Evolutionary conservation across 1,139 yeast species (phyloP).

Genomic region (Hyphopichia buzzinii): DNA sequence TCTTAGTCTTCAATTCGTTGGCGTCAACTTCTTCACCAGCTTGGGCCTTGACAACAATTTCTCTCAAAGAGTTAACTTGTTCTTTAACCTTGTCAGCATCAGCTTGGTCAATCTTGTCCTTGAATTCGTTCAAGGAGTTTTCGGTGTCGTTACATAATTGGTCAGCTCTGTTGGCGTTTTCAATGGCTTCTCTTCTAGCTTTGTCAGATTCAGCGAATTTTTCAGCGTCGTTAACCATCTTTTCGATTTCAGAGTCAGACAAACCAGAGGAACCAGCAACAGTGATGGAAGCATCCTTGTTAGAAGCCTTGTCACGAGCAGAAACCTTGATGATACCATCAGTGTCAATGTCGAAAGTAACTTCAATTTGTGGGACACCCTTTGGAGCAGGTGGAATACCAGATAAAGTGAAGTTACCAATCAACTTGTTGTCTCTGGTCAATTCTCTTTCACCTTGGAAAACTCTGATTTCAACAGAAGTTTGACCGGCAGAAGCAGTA

Average conservation of each 20-base stretch:
- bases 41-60: slow-evolving; percentile 90
- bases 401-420: slow-evolving; percentile 88
- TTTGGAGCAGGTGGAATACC: slow-evolving; percentile 97
- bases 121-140: slow-evolving; percentile 89
- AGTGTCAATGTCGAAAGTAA: slow-evolving; percentile 91
- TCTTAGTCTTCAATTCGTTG: slow-evolving; percentile 84
- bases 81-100: slow-evolving; percentile 85
- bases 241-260: slow-evolving; percentile 93
- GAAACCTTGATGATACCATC: slow-evolving; percentile 98
- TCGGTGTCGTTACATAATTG: slow-evolving; percentile 96
- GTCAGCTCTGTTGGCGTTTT: slow-evolving; percentile 95
- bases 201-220: slow-evolving; percentile 96
- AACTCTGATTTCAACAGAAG: slow-evolving; percentile 92
- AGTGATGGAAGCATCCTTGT: slow-evolving; percentile 97
- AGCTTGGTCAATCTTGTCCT: slow-evolving; percentile 84
- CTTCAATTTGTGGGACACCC: slow-evolving; percentile 97
- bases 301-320: slow-evolving; percentile 97
- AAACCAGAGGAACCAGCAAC: slow-evolving; percentile 99
- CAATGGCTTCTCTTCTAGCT: slow-evolving; percentile 92
- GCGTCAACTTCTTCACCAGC: slow-evolving; percentile 86
- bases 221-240: slow-evolving; percentile 98
- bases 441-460: slow-evolving; percentile 98
- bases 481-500: slow-evolving; percentile 95
- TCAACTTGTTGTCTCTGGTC: slow-evolving; percentile 93
- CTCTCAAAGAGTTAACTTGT: slow-evolving; percentile 78